A percentile compares a stretch with the other conserved stretches of the same genome.
phyloP scores from a whole-genome alignment of 192 early-diverging fungal species.

The Jimgerdemannia lactiflua region DNA sequence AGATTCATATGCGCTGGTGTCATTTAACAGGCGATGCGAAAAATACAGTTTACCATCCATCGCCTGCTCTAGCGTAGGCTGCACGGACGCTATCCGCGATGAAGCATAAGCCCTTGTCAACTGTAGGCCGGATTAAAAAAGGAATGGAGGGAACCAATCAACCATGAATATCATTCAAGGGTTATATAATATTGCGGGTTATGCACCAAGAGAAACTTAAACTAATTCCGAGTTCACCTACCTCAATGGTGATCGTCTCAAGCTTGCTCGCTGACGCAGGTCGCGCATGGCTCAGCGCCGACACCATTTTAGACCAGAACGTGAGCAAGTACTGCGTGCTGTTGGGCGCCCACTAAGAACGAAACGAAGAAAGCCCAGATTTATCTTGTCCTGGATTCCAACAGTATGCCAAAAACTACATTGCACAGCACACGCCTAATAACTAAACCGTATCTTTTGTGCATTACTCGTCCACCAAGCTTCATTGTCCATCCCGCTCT shows the following conservation, averaged over 20 bases:
- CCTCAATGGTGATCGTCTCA: slow-evolving; percentile 45
- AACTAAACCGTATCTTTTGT: neutral
- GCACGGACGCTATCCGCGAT: slow-evolving; percentile 50
- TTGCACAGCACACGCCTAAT: no score
- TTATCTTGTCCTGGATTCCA: no score
- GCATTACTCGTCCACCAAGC: no score
- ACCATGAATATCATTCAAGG: no score
- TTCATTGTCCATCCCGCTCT: no score
- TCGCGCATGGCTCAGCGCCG: slow-evolving; percentile 45
- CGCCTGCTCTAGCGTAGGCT: slow-evolving; percentile 44
- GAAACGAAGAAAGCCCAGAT: neutral
- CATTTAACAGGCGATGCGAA: neutral
- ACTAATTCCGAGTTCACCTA: slow-evolving; percentile 17
- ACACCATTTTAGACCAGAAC: slow-evolving; percentile 86
- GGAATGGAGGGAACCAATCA: slow-evolving; percentile 10
- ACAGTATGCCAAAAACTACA: no score
- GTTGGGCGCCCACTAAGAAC: slow-evolving; percentile 63
- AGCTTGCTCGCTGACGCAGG: slow-evolving; percentile 40
- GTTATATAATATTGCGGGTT: neutral
- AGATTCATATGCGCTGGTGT: neutral
- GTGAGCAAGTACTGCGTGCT: slow-evolving; percentile 71
- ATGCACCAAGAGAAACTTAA: slow-evolving; percentile 13
- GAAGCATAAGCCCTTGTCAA: slow-evolving; percentile 46
- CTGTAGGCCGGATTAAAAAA: slow-evolving; percentile 17
- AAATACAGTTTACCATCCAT: slow-evolving; percentile 42